Conservation (phyloP, 306 rosid species). For the Styphnolobium japonicum region DNA sequence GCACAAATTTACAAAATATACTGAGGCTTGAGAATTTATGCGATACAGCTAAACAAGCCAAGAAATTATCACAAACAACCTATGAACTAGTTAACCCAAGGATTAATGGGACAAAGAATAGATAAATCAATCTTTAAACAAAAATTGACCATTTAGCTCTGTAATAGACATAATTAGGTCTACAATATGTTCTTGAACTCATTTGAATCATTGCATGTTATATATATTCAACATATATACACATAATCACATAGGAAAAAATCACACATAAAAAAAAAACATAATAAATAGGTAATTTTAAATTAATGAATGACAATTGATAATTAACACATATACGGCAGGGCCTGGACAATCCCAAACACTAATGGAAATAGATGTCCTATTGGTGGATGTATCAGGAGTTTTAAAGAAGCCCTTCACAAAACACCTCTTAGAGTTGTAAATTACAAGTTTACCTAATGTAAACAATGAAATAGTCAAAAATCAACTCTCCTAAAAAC, state of each 20-base stretch:
- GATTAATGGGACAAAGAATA: neutral
- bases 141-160: neutral
- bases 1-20: neutral
- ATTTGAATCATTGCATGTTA: neutral
- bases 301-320: neutral
- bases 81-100: neutral
- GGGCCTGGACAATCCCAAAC: neutral
- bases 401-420: neutral
- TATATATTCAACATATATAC: neutral
- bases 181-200: neutral
- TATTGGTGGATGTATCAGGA: neutral
- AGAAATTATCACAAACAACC: neutral
- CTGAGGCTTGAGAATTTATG: neutral
- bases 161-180: neutral
- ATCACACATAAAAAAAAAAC: neutral
- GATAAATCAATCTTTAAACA: neutral
- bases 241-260: slow-evolving; percentile 2
- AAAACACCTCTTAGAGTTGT: neutral
- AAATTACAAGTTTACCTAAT: neutral
- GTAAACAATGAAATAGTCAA: neutral
- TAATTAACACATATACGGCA: neutral
- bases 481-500: neutral
- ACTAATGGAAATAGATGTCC: neutral
- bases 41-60: neutral
- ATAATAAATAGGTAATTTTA: neutral